Base-by-base conservation (phyloP, 306 rosid species). In the Rosa rugosa region DNA sequence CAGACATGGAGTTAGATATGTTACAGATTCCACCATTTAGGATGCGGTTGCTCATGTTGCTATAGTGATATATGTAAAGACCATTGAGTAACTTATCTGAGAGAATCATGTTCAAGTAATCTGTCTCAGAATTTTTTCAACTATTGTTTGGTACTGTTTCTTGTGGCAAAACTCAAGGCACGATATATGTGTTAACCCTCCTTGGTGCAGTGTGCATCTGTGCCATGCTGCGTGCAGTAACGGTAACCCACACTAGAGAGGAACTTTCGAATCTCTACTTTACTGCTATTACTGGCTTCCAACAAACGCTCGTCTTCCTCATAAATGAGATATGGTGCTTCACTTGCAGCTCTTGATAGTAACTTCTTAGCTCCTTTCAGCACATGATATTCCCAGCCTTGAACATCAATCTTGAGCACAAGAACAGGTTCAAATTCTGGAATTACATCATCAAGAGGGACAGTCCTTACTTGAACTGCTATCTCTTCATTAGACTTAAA, bases 321-420 rank as follows among this genome's bases (percentile, higher is more conserved):
- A 2, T 93, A 96, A 74, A 96, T 93, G 64, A 96, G 82, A 87
- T 90, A 96, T n/a, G 99, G 99, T 41, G 99, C 97, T 84, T 91
- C 90, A 75, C 88, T 83, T 75, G 90, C 97, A 79, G 88, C 86
- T 82, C 98, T 90, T 64, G 92, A 93, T 5, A 95, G 87, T 51
- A 96, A 64, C 85, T 88, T 86, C 22, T 86, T 72, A 50, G 98
- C 96, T 82, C 99, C 99, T 89, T 87, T 93, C 40, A 96, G 99
- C 47, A 93, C 99, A 75, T 96, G 98, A 88, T 89, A 85, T 77
- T 96, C 99, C 99, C 99, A 96, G 27, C 99, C 99, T 83, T 96
- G 99, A 67, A 96, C 99, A 65, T 96, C 99, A 57, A 96, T 91
- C 81, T 96, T 96, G 38, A 96, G 89, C 78, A 93, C 77, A 75